Evolutionary conservation across 2,329 filamentous ascomycete species (phyloP), one percentile per base, ranked within the genome.

Genomic region (Diplodia intermedia): DNA sequence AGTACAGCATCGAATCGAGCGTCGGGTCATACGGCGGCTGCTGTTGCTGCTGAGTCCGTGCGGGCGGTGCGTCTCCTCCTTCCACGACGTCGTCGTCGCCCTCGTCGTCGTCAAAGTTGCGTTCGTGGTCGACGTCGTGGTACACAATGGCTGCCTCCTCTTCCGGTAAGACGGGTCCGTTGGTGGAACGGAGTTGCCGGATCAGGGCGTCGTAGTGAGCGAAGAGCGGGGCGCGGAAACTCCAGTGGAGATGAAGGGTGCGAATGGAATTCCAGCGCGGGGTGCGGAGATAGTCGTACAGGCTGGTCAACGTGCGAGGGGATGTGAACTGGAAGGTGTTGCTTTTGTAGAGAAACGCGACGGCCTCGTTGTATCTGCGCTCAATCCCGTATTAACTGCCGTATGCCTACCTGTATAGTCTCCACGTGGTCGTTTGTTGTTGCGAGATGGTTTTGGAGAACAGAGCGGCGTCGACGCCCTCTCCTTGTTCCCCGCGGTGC

Each of bases 251-350:
- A 18, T 65, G 67, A 23, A 68, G 47, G 3, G 67, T 55, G 36
- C 52, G 60, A 52, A 68, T 68, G 61, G 36, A 7, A 31, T 68
- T 52, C 60, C 61, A 68, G 15, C 53, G 67, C 3, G 33, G 52
- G 20, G 52, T 43, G 49, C 49, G 61, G 26, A 66, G 40, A 9
- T 56, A n/a, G 5, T 31, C 47, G 53, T 63, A 47, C 38, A 68
- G 62, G 36, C 49, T 23, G 23, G 11, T 52, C 33, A 68, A 20
- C 29, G 67, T 57, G 38, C 54, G 53, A 12, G 62, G 67, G 9
- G 61, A 56, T 20, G 62, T 65, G 67, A 68, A 57, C 18, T 65
- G 67, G 52, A 68, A 68, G 31, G 61, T 50, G 40, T 65, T 68
- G 40, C 15, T 63, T 18, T 56, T 57, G 52, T 68, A 68, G 23